Percentiles rank a stretch among this genome's conserved stretches.
phyloP scores from a whole-genome alignment of 225 moss, liverwort and hornwort genomes.

The Physcomitrellopsis africana region DNA sequence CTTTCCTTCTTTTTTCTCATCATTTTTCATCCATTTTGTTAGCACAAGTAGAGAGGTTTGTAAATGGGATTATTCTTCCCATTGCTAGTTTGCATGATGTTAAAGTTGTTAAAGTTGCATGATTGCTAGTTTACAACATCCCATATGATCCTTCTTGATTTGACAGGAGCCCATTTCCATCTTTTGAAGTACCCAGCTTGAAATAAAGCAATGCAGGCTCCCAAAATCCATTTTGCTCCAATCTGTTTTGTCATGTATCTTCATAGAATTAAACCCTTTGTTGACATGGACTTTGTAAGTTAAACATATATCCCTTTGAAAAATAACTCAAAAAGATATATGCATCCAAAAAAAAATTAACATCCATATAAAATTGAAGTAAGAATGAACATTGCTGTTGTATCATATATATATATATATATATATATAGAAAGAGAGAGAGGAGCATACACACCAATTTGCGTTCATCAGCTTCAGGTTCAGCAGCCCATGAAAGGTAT shows the following conservation, averaged over 20 bases:
- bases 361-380: too few species aligned
- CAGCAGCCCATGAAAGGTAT: conserved; percentile 89
- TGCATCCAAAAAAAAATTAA: too few species aligned
- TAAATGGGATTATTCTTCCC: too few species aligned
- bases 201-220: conserved; percentile 59
- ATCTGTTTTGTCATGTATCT: conserved; percentile 9
- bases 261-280: not conserved
- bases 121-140: conserved; percentile 62
- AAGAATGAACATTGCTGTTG: too few species aligned
- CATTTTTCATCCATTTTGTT: too few species aligned
- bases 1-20: too few species aligned
- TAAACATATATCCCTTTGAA: too few species aligned
- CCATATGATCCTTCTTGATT: conserved; percentile 75
- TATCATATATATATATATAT: too few species aligned
- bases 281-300: not conserved
- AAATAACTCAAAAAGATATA: too few species aligned
- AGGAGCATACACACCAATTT: conserved; percentile 58
- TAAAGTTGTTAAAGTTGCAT: too few species aligned
- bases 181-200: conserved; percentile 71
- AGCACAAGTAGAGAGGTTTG: too few species aligned
- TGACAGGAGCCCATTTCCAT: conserved; percentile 89
- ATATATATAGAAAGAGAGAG: not conserved
- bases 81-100: too few species aligned
- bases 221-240: conserved; percentile 91
- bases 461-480: conserved; percentile 90